Percentiles rank a stretch among this genome's conserved stretches.
Conservation (phyloP, 164 flowering plant species). For the Annona squamosa region DNA sequence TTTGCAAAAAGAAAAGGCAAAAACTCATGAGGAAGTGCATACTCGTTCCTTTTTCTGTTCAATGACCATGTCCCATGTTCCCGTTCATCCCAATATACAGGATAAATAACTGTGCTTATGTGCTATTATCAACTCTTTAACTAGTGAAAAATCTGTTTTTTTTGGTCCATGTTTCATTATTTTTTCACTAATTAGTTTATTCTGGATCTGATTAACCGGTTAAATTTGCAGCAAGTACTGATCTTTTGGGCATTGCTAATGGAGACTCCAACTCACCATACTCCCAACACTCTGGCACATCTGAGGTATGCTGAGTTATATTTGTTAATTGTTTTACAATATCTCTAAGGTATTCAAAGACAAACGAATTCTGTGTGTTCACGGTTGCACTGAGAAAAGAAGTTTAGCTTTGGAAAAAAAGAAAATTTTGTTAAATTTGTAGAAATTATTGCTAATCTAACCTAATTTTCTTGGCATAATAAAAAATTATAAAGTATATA, state of each 20-base stretch:
- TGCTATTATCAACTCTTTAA: not conserved
- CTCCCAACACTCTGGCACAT: conserved; percentile 18
- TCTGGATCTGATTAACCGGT: conserved; percentile 4
- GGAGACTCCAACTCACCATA: conserved; percentile 35
- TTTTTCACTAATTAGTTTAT: not conserved
- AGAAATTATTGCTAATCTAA: too few species aligned
- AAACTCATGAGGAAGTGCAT: not conserved
- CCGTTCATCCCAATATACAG: not conserved
- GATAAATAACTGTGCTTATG: not conserved
- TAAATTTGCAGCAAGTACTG: conserved; percentile 36
- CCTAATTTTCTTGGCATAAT: too few species aligned
- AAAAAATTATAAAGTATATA: too few species aligned
- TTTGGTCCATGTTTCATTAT: not conserved
- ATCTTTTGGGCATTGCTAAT: conserved; percentile 27
- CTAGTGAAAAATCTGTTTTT: not conserved
- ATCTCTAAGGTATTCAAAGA: too few species aligned
- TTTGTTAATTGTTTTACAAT: not conserved
- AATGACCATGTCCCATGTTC: not conserved
- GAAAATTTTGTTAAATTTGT: too few species aligned
- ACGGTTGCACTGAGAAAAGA: too few species aligned
- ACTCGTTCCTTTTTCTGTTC: not conserved
- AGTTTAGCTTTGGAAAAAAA: too few species aligned
- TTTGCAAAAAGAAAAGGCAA: not conserved
- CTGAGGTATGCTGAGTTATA: conserved; percentile 41
- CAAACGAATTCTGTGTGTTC: too few species aligned